Base-by-base conservation (phyloP, 768 basidiomycete genomes). In the Roridomyces roridus region DNA sequence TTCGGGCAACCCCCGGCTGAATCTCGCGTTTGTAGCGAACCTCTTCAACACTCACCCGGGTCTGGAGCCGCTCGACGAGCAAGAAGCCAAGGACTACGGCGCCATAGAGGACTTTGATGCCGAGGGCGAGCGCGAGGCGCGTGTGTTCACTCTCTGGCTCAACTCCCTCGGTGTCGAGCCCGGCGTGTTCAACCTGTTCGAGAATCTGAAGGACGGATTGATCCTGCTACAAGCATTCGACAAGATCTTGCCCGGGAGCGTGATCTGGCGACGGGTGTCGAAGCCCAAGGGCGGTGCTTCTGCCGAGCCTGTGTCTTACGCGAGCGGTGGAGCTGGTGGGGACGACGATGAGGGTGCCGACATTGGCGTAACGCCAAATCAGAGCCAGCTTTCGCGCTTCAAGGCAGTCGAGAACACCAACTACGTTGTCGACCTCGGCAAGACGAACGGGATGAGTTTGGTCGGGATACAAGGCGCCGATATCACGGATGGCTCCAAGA, bases 361-460 rank as follows among this genome's bases (percentile, higher is more conserved):
- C 68, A 88, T 90, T 36, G 91, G 91, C 20, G 88, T 93, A 36
- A 90, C 87, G 10, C 89, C 90, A 4, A 92, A 88, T 70, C 92
- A 88, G 79, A 86, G 87, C 65, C 87, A 86, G 37, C 80, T 99
- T 18, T 96, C 96, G 36, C 82, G 94, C 49, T 99, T 98, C 83
- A 99, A 99, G 80, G 88, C 89, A 28, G 94, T 99, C 24, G 97
- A 99, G 77, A 98, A 99, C 75, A 97, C 94, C 40, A 99, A 98
- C 72, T 98, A 99, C 67, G 88, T 78, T 8, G 89, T 98, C 39
- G 97, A 98, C 41, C 87, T 99, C 15, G 96, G 86, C 4, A 93
- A 88, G 72, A 89, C 93, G 72, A 96, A 92, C 67, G 88, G 90
- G 41, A 92, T 99, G 92, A 93, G 92, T 69, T 77, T 99, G 59